phyloP scores from a whole-genome alignment of 192 early-diverging fungal genomes.

The Phycomyces nitens region DNA sequence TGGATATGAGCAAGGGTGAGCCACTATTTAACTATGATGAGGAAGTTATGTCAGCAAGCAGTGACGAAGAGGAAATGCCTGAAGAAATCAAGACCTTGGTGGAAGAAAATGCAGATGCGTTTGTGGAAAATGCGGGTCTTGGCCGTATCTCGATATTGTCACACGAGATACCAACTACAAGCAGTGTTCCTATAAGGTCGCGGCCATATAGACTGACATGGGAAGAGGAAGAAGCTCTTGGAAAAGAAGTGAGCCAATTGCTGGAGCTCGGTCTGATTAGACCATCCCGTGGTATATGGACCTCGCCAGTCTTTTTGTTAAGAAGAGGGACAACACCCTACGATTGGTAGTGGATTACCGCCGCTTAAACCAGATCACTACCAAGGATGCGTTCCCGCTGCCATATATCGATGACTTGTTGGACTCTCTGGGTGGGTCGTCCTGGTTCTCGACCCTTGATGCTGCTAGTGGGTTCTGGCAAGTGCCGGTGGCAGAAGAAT shows the following conservation, averaged over 20 bases:
- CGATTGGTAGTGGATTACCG: conserved; percentile 42
- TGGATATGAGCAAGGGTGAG: too few relatives aligned
- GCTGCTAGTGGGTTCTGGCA: conserved; percentile 20
- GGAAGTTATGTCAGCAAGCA: too few relatives aligned
- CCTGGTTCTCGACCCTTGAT: conserved; percentile 27
- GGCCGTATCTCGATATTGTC: too few relatives aligned
- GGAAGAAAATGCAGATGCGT: too few relatives aligned
- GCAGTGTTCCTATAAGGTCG: background rate
- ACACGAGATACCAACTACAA: too few relatives aligned
- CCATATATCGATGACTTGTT: conserved; percentile 35
- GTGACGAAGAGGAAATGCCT: too few relatives aligned
- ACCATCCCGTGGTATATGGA: conserved; percentile 20
- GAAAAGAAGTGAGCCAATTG: conserved; percentile 23
- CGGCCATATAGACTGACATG: conserved; percentile 11
- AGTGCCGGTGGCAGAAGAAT: background rate
- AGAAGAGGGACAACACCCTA: conserved; percentile 35
- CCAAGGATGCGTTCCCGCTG: conserved; percentile 35
- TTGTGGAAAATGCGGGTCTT: too few relatives aligned
- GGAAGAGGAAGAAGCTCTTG: conserved; percentile 9
- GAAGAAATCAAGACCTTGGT: too few relatives aligned
- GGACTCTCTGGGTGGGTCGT: conserved; percentile 18
- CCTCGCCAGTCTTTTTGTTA: conserved; percentile 39
- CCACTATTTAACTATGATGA: too few relatives aligned
- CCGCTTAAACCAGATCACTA: conserved; percentile 42
- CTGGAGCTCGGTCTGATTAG: conserved; percentile 26